Evolutionary conservation across 495 filamentous ascomycete species (phyloP), one percentile per base, ranked within the genome.

Genomic region (Podospora fimiseda): DNA sequence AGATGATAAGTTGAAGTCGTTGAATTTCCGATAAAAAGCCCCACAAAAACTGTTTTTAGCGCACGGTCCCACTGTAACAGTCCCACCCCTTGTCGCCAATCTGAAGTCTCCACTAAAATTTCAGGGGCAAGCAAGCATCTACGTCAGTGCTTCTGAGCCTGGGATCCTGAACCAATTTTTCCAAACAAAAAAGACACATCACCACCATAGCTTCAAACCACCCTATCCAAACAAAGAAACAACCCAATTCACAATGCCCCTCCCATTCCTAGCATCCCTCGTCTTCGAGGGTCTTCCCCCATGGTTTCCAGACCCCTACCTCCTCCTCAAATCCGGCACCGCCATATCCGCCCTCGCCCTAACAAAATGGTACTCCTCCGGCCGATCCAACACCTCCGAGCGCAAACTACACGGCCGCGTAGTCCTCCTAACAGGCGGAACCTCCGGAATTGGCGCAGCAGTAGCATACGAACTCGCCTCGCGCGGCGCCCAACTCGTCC

Each of bases 341-440:
- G 82, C 79, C 64, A 51, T 89, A 5, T 65, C 74, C 30, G 52
- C 84, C 19, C 39, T 96, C 37, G 79, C 73, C 30, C 61, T 88
- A 33, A 62, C 94, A 27, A 97, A 96, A 72, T 74, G 75, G 64
- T 95, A 85, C 72, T 87, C 84, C 63, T 78, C 79, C 41, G 93
- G 93, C 56, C 81, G 86, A 9, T 70, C 66, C 61, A 95, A 90
- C 66, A 65, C 65, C 37, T 83, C 88, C 44, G 93, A 96, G 68
- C 80, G 90, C 47, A 71, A 88, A 58, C 90, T 97, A 88, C 88
- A 95, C 63, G 87, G 87, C 13, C 90, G 92, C 59, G 89, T 97
- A 9, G 77, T 95, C 20, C 85, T 99, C 80, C 82, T 99, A 9
- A 99, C 93, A 13, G 93, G 93, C 48, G 93, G 90, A 22, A 99